Conservation (phyloP, 192 early-diverging fungal genomes). For the Backusella liffmaniae region DNA sequence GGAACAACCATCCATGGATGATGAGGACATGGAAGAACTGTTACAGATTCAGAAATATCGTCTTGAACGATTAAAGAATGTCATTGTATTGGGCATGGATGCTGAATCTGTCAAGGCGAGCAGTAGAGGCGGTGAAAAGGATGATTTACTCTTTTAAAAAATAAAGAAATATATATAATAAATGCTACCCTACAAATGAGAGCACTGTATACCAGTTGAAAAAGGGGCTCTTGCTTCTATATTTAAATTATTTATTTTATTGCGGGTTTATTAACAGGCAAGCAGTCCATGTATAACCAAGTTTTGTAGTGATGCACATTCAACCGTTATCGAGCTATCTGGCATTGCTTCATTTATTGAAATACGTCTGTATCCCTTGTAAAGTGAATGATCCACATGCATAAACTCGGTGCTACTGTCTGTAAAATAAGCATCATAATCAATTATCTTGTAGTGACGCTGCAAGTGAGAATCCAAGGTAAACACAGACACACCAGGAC, state of each 20-base stretch:
- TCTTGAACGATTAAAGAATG: slow-evolving; percentile 25
- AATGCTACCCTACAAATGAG: too few relatives aligned
- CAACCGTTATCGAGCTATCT: neutral
- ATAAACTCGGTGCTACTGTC: neutral
- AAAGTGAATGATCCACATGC: neutral
- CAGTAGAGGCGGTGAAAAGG: slow-evolving; percentile 20
- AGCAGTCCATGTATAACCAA: neutral
- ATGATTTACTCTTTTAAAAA: slow-evolving; percentile 33
- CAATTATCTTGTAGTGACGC: neutral
- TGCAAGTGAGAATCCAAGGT: neutral
- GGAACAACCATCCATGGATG: slow-evolving; percentile 10
- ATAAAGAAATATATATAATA: neutral
- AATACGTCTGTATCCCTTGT: neutral
- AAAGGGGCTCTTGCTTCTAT: neutral
- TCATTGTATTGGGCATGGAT: slow-evolving; percentile 33
- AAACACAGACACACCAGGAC: neutral
- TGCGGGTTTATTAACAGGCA: neutral
- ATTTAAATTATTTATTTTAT: neutral
- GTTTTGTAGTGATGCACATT: neutral
- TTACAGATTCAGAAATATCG: slow-evolving; percentile 32
- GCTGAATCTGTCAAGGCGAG: slow-evolving; percentile 25
- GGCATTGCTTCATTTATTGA: neutral
- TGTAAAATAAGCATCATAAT: neutral
- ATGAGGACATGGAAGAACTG: slow-evolving; percentile 35
- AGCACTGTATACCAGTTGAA: too few relatives aligned